Conservation (phyloP, 495 filamentous ascomycete species). For the Penicillium angulare region DNA sequence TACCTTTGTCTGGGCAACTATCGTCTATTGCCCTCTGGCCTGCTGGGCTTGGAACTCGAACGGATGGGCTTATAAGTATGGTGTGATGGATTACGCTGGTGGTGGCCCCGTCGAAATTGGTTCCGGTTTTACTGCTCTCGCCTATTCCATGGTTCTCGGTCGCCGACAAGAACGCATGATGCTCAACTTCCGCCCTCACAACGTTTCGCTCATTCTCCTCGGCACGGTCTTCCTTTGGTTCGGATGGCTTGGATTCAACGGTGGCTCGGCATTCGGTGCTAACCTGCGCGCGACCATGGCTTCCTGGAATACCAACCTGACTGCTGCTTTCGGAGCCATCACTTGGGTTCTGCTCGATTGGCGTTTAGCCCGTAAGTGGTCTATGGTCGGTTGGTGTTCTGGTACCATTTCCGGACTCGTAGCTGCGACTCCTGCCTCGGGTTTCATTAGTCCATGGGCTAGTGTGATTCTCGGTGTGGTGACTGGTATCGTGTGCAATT, state of each 20-base stretch:
- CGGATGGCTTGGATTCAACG: slow-evolving; percentile 98
- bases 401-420: slow-evolving; percentile 89
- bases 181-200: slow-evolving; percentile 93
- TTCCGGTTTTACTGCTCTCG: slow-evolving; percentile 87
- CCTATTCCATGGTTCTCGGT: slow-evolving; percentile 93
- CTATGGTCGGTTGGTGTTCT: slow-evolving; percentile 98
- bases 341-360: slow-evolving; percentile 94
- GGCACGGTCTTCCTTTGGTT: slow-evolving; percentile 97
- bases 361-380: slow-evolving; percentile 95
- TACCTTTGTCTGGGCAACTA: slow-evolving; percentile 90
- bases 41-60: slow-evolving; percentile 96
- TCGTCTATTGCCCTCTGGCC: slow-evolving; percentile 94
- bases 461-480: slow-evolving; percentile 81
- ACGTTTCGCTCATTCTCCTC: slow-evolving; percentile 94
- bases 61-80: slow-evolving; percentile 90
- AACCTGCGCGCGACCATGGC: slow-evolving; percentile 95
- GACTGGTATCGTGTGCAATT: slow-evolving; percentile 86
- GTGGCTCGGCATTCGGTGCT: slow-evolving; percentile 93
- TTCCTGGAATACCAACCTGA: slow-evolving; percentile 95
- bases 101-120: slow-evolving; percentile 97
- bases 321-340: slow-evolving; percentile 81
- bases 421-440: slow-evolving; percentile 85
- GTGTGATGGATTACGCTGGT: slow-evolving; percentile 94
- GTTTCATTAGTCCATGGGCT: slow-evolving; percentile 86
- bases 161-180: slow-evolving; percentile 99